These are phyloP conservation scores for Penicillium paxilli DNA, from an alignment of 495 filamentous ascomycete species.

Conservation along the genomic window DNA sequence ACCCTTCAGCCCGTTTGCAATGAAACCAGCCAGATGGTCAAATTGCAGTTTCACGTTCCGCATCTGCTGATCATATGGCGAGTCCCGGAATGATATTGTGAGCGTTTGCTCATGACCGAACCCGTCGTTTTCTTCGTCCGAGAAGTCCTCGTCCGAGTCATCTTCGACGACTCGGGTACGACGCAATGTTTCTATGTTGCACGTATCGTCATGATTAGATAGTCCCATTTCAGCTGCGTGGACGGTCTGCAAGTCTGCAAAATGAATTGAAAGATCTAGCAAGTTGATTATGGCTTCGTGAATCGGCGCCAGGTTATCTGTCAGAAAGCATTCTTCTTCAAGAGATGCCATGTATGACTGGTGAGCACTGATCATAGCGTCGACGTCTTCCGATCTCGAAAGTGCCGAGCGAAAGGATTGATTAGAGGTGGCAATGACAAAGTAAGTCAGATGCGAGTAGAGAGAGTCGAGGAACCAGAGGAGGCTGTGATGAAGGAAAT, in stretches of 20 bases:
- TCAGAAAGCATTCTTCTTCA: slow-evolving; percentile 66
- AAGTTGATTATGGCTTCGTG: slow-evolving; percentile 65
- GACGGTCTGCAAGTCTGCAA: slow-evolving; percentile 46
- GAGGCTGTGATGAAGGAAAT: slow-evolving; percentile 68
- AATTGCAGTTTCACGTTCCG: slow-evolving; percentile 38
- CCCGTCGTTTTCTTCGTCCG: slow-evolving; percentile 22
- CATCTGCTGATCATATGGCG: slow-evolving; percentile 30
- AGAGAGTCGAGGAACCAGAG: slow-evolving; percentile 78
- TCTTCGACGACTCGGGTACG: not conserved
- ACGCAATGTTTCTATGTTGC: not conserved
- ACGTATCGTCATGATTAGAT: slow-evolving; percentile 1
- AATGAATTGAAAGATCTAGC: slow-evolving; percentile 56
- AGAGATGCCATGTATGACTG: slow-evolving; percentile 58
- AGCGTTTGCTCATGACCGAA: slow-evolving; percentile 26
- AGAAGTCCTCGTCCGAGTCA: slow-evolving; percentile 22
- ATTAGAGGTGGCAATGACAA: slow-evolving; percentile 63
- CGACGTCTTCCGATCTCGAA: slow-evolving; percentile 66
- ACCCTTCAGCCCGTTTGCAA: slow-evolving; percentile 45
- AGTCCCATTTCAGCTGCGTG: slow-evolving; percentile 16
- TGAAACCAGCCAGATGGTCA: slow-evolving; percentile 38
- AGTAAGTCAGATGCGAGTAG: slow-evolving; percentile 70
- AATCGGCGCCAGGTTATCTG: slow-evolving; percentile 61
- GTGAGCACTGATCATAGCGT: slow-evolving; percentile 77
- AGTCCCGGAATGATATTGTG: slow-evolving; percentile 30
- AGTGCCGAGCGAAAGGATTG: slow-evolving; percentile 54